Conservation (phyloP, 176 grass and related monocot genomes). For the Musa schizocarpa region DNA sequence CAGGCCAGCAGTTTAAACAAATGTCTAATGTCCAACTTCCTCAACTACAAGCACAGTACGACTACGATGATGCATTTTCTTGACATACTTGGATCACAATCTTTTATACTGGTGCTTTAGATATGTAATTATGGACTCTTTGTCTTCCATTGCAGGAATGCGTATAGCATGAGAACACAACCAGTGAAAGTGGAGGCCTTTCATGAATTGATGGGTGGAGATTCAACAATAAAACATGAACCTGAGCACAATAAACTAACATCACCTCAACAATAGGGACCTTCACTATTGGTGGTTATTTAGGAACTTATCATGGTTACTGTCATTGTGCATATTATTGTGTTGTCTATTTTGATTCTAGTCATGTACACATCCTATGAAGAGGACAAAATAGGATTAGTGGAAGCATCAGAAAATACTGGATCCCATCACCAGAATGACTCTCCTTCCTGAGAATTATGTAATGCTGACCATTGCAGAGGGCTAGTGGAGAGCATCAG, state of each 20-base stretch:
- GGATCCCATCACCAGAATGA: too few relatives aligned
- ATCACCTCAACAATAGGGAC: conserved; percentile 42
- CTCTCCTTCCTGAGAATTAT: too few relatives aligned
- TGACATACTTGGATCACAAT: not conserved
- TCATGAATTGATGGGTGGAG: conserved; percentile 63
- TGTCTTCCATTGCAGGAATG: conserved; percentile 38
- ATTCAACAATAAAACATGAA: conserved; percentile 47
- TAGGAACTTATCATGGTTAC: not conserved
- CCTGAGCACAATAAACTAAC: conserved; percentile 65
- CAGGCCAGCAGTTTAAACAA: conserved; percentile 66
- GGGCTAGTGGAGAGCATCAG: too few relatives aligned
- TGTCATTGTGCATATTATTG: too few relatives aligned
- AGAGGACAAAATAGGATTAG: too few relatives aligned
- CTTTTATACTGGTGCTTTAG: not conserved
- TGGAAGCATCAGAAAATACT: too few relatives aligned
- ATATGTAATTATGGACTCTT: not conserved
- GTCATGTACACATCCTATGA: too few relatives aligned
- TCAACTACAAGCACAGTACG: conserved; percentile 31
- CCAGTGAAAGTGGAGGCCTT: conserved; percentile 88
- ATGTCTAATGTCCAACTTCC: conserved; percentile 47
- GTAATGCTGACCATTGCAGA: too few relatives aligned
- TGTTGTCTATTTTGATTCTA: too few relatives aligned
- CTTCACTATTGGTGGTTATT: not conserved
- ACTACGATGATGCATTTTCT: not conserved
- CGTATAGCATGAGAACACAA: conserved; percentile 53